phyloP scores from a whole-genome alignment of 768 basidiomycete species.

The Rhodotorula sphaerocarpa region DNA sequence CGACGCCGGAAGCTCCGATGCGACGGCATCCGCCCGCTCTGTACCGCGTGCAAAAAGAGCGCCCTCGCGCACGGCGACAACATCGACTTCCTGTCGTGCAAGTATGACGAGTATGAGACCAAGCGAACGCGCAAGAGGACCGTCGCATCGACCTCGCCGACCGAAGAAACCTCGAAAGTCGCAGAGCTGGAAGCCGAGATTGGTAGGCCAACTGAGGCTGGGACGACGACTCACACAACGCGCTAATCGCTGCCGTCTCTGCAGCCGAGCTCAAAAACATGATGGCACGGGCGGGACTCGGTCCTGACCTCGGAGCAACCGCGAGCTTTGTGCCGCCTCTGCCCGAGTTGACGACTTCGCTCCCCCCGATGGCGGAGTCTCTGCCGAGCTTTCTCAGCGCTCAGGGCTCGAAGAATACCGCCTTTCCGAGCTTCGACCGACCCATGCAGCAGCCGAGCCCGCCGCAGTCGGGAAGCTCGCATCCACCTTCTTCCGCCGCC shows the following conservation, averaged over 20 bases:
- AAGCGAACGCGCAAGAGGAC: slow-evolving; percentile 19
- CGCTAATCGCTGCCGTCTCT: too few relatives aligned
- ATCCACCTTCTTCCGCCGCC: not conserved
- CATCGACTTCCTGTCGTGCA: not conserved
- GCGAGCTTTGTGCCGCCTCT: not conserved
- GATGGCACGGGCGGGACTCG: not conserved
- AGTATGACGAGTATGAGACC: not conserved
- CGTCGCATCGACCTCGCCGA: too few relatives aligned
- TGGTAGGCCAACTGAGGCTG: slow-evolving; percentile 1
- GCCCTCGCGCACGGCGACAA: slow-evolving; percentile 14
- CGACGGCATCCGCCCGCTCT: slow-evolving; percentile 15
- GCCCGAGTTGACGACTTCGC: too few relatives aligned
- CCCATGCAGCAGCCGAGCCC: not conserved
- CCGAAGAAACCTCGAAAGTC: slow-evolving; percentile 5
- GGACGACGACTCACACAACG: not conserved
- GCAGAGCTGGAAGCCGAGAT: slow-evolving; percentile 19
- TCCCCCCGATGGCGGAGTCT: too few relatives aligned
- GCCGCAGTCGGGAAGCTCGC: too few relatives aligned
- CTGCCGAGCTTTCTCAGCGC: too few relatives aligned
- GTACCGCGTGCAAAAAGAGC: not conserved
- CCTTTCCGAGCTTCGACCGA: not conserved
- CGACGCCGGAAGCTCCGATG: slow-evolving; percentile 24
- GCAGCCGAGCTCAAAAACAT: not conserved
- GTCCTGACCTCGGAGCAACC: too few relatives aligned
- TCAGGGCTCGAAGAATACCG: too few relatives aligned